Evolutionary conservation across 257 asterid genomes (phyloP).

Genomic region (Salvia hispanica): DNA sequence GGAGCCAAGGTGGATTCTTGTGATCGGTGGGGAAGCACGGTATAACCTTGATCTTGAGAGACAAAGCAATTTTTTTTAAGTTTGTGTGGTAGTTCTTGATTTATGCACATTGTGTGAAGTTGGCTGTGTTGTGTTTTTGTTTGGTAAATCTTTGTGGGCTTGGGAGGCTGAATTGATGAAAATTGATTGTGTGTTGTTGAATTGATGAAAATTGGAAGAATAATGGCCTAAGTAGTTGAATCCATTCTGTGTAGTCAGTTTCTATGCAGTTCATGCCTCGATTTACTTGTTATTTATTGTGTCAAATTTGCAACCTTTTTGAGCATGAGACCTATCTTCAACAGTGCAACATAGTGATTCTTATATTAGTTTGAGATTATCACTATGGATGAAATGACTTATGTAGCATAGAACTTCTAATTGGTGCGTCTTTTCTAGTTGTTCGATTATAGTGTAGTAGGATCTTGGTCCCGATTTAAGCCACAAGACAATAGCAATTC

Average conservation of each 20-base stretch:
- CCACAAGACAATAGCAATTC: background rate
- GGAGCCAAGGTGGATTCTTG: conserved; percentile 62
- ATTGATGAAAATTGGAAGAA: background rate
- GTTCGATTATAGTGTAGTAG: background rate
- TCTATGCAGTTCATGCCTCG: background rate
- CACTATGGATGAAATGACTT: background rate
- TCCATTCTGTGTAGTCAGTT: background rate
- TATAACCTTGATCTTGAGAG: conserved; percentile 34
- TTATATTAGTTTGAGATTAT: background rate
- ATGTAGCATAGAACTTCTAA: background rate
- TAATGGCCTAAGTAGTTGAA: background rate
- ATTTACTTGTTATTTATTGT: background rate
- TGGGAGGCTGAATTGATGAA: background rate
- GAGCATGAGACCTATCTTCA: background rate
- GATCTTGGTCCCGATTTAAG: conserved; percentile 16
- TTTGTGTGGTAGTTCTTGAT: conserved; percentile 2
- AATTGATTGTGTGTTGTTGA: too few species aligned
- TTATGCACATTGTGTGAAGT: background rate
- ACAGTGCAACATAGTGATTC: background rate
- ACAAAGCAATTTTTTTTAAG: background rate
- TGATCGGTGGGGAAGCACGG: conserved; percentile 99
- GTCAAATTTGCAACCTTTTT: conserved; percentile 8
- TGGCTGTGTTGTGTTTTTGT: background rate
- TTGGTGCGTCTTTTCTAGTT: background rate
- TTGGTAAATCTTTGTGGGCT: background rate